Evolutionary conservation across 306 rosid species (phyloP).

Genomic region (Alnus glutinosa): DNA sequence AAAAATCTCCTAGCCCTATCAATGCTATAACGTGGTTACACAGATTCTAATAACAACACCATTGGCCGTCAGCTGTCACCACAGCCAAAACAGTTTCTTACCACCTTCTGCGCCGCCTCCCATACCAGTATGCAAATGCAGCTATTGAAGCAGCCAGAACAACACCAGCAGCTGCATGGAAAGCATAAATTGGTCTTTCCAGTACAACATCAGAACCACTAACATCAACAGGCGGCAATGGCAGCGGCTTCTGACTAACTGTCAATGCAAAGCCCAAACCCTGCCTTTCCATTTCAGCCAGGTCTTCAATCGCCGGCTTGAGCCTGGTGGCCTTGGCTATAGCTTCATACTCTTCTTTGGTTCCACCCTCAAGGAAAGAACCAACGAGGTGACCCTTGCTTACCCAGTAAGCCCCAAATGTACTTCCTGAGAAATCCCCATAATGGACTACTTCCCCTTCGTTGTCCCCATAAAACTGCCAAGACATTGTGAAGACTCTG

Average conservation of each 20-base stretch:
- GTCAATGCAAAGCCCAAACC: conserved; percentile 75
- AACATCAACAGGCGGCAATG: conserved; percentile 34
- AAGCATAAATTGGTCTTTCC: conserved; percentile 68
- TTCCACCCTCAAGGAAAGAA: conserved; percentile 77
- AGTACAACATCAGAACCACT: conserved; percentile 42
- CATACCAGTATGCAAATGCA: conserved; percentile 83
- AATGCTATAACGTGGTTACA: conserved; percentile 37
- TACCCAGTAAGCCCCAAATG: conserved; percentile 93
- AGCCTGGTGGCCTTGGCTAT: conserved; percentile 71
- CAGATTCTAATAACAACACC: conserved; percentile 15
- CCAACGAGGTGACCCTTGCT: conserved; percentile 82
- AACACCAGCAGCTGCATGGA: conserved; percentile 90
- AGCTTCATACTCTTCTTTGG: conserved; percentile 71
- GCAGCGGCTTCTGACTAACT: conserved; percentile 49
- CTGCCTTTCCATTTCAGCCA: conserved; percentile 73
- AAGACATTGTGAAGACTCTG: conserved; percentile 83
- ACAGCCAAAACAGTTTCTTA: conserved; percentile 38
- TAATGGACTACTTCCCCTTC: conserved; percentile 78
- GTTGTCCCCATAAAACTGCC: conserved; percentile 95
- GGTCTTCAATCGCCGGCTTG: conserved; percentile 71
- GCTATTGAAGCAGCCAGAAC: conserved; percentile 82
- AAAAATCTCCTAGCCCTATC: conserved; percentile 35
- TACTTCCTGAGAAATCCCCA: conserved; percentile 75
- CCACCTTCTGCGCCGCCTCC: conserved; percentile 85
- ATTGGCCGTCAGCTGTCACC: conserved; percentile 14